These are phyloP conservation scores for Pseudogymnoascus sp. DNA, from an alignment of 2,329 filamentous ascomycete species.

Conservation along the genomic window DNA sequence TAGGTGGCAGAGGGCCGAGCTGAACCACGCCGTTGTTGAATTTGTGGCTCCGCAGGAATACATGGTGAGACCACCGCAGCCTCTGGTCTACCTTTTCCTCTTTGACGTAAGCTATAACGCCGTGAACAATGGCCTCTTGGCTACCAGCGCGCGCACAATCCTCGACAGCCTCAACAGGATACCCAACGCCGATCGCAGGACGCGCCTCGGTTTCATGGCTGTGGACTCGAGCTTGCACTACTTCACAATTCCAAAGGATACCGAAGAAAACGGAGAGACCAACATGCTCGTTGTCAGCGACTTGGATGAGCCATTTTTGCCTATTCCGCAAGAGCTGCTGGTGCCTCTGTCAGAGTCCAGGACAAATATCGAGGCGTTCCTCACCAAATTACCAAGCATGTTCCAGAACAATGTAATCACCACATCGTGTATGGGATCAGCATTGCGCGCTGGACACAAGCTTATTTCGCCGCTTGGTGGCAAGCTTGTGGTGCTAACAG, in stretches of 20 bases:
- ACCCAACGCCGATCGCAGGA: constrained; percentile 93
- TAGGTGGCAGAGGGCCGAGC: constrained; percentile 81
- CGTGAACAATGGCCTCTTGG: constrained; percentile 81
- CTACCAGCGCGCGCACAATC: constrained; percentile 87
- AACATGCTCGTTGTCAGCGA: constrained; percentile 93
- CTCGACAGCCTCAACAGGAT: constrained; percentile 91
- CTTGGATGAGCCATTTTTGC: constrained; percentile 91
- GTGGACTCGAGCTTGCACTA: constrained; percentile 94
- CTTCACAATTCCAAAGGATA: constrained; percentile 87
- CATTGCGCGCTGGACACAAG: constrained; percentile 87
- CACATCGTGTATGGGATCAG: constrained; percentile 90
- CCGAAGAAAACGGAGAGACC: constrained; percentile 74
- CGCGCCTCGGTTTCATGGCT: constrained; percentile 86
- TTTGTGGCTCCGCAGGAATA: constrained; percentile 98
- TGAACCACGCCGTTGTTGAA: constrained; percentile 95
- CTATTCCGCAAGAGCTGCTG: constrained; percentile 83
- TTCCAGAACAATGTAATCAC: constrained; percentile 90
- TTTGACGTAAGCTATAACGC: constrained; percentile 90
- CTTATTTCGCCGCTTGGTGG: constrained; percentile 89
- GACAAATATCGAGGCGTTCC: constrained; percentile 83
- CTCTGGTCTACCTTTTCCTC: constrained; percentile 89
- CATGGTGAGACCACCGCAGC: constrained; percentile 96
- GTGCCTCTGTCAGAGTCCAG: constrained; percentile 84
- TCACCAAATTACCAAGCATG: constrained; percentile 88
- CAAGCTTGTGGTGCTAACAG: constrained; percentile 86